Conservation (phyloP, 176 grass and related monocot species). For the Aegilops tauschii region DNA sequence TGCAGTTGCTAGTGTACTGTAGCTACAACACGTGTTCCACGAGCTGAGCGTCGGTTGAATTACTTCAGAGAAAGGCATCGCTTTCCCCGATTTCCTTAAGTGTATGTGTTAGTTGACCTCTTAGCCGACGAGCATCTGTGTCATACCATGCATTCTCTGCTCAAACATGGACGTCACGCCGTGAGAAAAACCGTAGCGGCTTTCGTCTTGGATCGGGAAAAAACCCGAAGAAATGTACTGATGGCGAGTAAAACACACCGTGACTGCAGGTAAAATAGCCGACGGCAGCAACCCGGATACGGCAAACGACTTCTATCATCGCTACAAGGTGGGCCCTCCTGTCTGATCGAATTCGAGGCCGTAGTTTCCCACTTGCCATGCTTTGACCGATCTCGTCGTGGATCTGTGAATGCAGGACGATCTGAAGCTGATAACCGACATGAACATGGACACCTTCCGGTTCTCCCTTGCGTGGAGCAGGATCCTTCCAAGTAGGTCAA, state of each 20-base stretch:
- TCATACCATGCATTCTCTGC: neutral
- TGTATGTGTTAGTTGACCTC: too few relatives aligned
- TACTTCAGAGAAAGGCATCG: too few relatives aligned
- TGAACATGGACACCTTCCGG: constrained; percentile 61
- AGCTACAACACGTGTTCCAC: neutral
- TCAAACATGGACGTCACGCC: neutral
- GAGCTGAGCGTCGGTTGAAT: too few relatives aligned
- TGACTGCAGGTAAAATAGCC: constrained; percentile 49
- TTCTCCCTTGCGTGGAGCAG: constrained; percentile 66
- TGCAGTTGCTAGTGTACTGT: neutral
- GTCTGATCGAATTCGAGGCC: neutral
- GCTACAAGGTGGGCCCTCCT: constrained; percentile 47
- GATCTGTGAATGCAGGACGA: constrained; percentile 42
- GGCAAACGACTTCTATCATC: constrained; percentile 59
- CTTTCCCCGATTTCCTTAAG: too few relatives aligned
- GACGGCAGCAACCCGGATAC: constrained; percentile 48
- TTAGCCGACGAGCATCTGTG: neutral
- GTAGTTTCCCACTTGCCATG: neutral
- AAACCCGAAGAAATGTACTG: neutral
- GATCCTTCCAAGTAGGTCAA: constrained; percentile 52
- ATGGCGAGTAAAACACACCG: neutral
- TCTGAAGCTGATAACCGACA: constrained; percentile 37
- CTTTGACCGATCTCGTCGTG: neutral
- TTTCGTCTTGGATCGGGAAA: neutral
- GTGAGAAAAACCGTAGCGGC: neutral